Percentiles rank a stretch among this genome's conserved stretches.
Evolutionary conservation across 768 basidiomycete species (phyloP).

Genomic region (Collybiopsis confluens): DNA sequence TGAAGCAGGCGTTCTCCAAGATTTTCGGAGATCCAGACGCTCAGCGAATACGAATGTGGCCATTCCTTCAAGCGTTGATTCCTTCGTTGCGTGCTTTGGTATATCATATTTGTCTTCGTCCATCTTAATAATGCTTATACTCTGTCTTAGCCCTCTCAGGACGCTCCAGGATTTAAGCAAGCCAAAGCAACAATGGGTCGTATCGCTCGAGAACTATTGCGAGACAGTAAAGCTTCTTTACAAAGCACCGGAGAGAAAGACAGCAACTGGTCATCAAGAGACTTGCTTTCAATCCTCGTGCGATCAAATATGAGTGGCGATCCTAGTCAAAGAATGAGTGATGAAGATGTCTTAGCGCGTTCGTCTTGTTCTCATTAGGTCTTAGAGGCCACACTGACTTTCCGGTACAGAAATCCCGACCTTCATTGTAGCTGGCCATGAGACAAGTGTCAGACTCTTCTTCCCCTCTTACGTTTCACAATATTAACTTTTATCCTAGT

Average conservation of each 20-base stretch:
- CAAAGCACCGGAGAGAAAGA: conserved; percentile 19
- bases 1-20: conserved; percentile 47
- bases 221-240: conserved; percentile 39
- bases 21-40: conserved; percentile 39
- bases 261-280: conserved; percentile 34
- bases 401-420: not conserved
- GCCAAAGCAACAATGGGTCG: conserved; percentile 40
- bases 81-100: conserved; percentile 37
- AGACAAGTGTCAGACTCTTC: not conserved
- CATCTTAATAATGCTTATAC: not conserved
- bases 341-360: conserved; percentile 56
- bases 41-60: conserved; percentile 25
- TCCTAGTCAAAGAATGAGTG: conserved; percentile 52
- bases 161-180: conserved; percentile 21
- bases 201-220: conserved; percentile 46
- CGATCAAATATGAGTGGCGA: conserved; percentile 63
- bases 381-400: too few relatives aligned
- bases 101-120: conserved; percentile 11
- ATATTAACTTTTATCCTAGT: not conserved
- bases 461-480: not conserved
- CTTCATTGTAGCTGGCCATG: not conserved
- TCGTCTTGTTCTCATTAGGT: conserved; percentile 9
- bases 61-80: conserved; percentile 28
- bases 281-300: conserved; percentile 57
- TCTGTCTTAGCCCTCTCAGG: conserved; percentile 23